Evolutionary conservation across 2,329 filamentous ascomycete genomes (phyloP), one percentile per base, ranked within the genome.

Genomic region (Colletotrichum sojae): DNA sequence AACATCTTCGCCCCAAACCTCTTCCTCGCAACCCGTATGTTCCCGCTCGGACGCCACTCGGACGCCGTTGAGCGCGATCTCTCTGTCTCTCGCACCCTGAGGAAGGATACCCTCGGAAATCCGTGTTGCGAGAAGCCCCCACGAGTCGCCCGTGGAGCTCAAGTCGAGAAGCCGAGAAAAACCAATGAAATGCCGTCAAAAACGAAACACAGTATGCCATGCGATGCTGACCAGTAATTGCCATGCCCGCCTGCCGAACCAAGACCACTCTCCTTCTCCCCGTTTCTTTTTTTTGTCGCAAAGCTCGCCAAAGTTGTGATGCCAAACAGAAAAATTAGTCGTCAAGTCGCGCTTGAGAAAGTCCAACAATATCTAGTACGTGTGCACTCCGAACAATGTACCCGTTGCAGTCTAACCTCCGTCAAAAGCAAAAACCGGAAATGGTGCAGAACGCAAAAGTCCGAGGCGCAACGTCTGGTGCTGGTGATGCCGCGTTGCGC

Each of bases 281-380:
- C 52, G 52, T 20, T 63, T 68, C 53, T 49, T 69, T 49, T 69
- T 54, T 55, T 69, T 60, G 27, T 58, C 46, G 58, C 63, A 66
- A 53, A 66, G 25, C 40, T 60, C 66, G 51, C 55, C 52, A 53
- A 58, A 39, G 13, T 27, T 48, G 18, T 54, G 49, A 65, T 68
- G 61, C 60, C 62, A 66, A 69, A 60, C 62, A 60, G 16, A 15
- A 60, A 66, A 40, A 69, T 69, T 56, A 69, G 55, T 66, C 62
- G 62, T 69, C 62, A 69, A 66, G 66, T 61, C 62, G 55, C 62
- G 66, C 62, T 61, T 56, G 62, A 69, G 62, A 54, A 66, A 66
- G 62, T 56, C 66, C 62, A 69, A 57, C 55, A 60, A 66, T 56
- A 45, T 66, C 54, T 60, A 56, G 43, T 52, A 25, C 20, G n/a